Conservation (phyloP, 2,329 filamentous ascomycete genomes). For the Ascochyta pisi region DNA sequence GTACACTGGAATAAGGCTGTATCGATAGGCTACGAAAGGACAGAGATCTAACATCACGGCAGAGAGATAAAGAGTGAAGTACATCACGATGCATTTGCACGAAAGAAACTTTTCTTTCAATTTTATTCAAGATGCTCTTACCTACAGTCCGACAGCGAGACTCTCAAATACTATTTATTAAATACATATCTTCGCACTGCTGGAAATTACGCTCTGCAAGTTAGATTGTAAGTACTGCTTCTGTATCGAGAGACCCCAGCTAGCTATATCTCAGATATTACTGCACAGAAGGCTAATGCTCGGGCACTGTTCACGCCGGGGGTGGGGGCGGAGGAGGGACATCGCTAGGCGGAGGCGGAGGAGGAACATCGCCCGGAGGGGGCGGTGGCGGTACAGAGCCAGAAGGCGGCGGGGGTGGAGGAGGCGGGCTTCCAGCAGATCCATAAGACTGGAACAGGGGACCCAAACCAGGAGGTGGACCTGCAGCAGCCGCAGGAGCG, state of each 20-base stretch:
- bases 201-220: background rate
- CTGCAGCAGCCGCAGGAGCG: constrained; percentile 51
- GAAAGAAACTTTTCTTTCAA: background rate
- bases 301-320: constrained; percentile 27
- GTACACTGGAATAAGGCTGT: background rate
- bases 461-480: constrained; percentile 62
- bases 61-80: background rate
- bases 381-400: constrained; percentile 67
- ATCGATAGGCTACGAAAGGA: background rate
- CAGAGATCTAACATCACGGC: background rate
- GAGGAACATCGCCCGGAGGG: constrained; percentile 60
- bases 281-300: constrained; percentile 2
- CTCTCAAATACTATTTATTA: background rate
- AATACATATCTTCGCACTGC: background rate
- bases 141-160: background rate
- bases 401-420: constrained; percentile 68
- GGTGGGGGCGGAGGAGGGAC: constrained; percentile 62
- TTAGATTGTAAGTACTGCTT: constrained; percentile 3
- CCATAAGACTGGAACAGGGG: constrained; percentile 73
- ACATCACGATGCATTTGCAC: background rate
- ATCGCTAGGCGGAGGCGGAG: constrained; percentile 64
- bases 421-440: constrained; percentile 61
- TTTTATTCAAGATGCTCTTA: background rate
- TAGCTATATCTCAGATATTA: background rate
- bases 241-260: constrained; percentile 1